Base-by-base conservation (phyloP, 495 filamentous ascomycete species). In the Penicillium dipodomyicola region DNA sequence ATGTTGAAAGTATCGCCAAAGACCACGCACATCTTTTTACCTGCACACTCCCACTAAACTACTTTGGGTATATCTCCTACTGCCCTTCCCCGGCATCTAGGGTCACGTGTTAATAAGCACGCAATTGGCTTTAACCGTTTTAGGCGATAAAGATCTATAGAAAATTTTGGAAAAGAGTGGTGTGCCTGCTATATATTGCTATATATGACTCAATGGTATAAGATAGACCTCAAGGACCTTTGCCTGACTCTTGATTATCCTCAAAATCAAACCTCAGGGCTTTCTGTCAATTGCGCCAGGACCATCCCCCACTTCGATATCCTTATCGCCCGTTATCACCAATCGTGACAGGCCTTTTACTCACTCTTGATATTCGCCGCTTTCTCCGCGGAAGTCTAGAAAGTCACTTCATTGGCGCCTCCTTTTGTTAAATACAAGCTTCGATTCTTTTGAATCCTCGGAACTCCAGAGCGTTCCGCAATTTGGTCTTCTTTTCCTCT, bases 341-440 rank as follows among this genome's bases (percentile, higher is more conserved):
- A 60, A 68, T 64, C 56, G 58, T 40, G 53, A 62, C 53, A 43
- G 51, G 23, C 42, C 61, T 58, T 57, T 68, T 65, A 65, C 61
- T 61, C 65, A 68, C 15, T 61, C 29, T 63, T 50, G 51, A 62
- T 51, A 59, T 58, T 39, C 51, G 56, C 44, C 49, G 54, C 46
- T 55, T 59, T 69, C 65, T 71, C 70, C 70, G 70, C 70, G 70
- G 68, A 72, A 56, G 17, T 60, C 17, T 51, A 40, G 40, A 52
- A 56, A 43, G 27, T 14, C 29, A 46, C 12, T 22, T 42, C 46
- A 63, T 60, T 58, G 40, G 53, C 30, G 17, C 19, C 23, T 9
- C 25, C 35, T 15, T 40, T 25, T n/a, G 44, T 39, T 45, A 39
- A 49, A 30, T 49, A 54, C 12, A 43, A 41, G 23, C 41, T 42